phyloP scores from a whole-genome alignment of 805 yeast species.

The Yarrowia keelungensis region DNA sequence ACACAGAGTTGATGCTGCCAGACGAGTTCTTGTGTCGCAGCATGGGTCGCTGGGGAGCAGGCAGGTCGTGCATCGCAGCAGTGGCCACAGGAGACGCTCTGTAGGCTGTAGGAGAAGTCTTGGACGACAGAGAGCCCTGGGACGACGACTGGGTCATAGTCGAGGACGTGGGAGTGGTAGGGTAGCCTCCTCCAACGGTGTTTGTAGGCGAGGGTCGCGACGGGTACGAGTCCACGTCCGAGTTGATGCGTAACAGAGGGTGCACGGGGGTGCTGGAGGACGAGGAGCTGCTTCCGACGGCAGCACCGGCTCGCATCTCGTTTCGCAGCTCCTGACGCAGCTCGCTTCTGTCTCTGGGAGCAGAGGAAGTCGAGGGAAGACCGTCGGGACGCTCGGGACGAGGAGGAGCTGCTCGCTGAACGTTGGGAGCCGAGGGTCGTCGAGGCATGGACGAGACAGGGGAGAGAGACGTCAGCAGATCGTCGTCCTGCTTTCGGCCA shows the following conservation, averaged over 20 bases:
- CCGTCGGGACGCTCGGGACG: conserved; percentile 33
- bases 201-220: background rate
- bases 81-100: conserved; percentile 30
- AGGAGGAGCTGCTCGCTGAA: conserved; percentile 17
- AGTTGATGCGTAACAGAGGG: conserved; percentile 32
- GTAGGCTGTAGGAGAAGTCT: conserved; percentile 21
- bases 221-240: conserved; percentile 20
- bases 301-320: conserved; percentile 12
- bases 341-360: conserved; percentile 14
- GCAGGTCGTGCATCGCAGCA: conserved; percentile 25
- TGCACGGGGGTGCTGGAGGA: conserved; percentile 3
- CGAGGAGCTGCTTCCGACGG: background rate
- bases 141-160: conserved; percentile 33
- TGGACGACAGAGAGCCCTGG: conserved; percentile 32
- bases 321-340: conserved; percentile 23
- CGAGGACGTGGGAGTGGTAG: conserved; percentile 15
- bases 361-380: conserved; percentile 2
- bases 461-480: conserved; percentile 14
- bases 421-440: conserved; percentile 26
- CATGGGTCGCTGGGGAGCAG: conserved; percentile 20
- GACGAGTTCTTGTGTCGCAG: conserved; percentile 27
- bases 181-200: conserved; percentile 2
- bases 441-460: conserved; percentile 9
- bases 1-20: conserved; percentile 17
- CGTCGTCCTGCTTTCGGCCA: conserved; percentile 3